Percentiles rank a stretch among this genome's conserved stretches.
phyloP scores from a whole-genome alignment of 2,329 filamentous ascomycete genomes.

The Venturia carpophila region DNA sequence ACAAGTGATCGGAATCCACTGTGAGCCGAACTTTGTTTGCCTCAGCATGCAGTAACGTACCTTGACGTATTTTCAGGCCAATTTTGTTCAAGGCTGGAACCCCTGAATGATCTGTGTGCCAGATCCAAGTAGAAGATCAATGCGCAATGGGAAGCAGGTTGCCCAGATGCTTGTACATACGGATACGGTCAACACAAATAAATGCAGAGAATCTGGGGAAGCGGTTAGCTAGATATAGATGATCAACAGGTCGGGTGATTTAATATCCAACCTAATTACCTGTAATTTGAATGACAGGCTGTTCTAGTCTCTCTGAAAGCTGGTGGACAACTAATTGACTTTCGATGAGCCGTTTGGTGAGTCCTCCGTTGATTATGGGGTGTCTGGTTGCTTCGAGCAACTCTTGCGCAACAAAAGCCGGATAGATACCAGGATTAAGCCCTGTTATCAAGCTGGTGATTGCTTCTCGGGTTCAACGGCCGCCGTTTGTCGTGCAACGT shows the following conservation, averaged over 20 bases:
- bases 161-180: constrained; percentile 10
- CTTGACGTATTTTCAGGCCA: constrained; percentile 2
- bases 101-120: constrained; percentile 3
- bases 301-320: background rate
- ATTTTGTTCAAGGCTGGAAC: constrained; percentile 6
- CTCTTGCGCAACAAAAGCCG: background rate
- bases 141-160: constrained; percentile 1
- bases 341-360: background rate
- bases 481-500: constrained; percentile 11
- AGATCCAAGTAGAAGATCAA: constrained; percentile 8
- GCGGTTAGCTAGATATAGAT: constrained; percentile 11
- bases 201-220: constrained; percentile 2
- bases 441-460: background rate
- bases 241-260: background rate
- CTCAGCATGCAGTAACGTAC: constrained; percentile 6
- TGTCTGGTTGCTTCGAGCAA: background rate
- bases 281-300: background rate
- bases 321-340: background rate
- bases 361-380: background rate
- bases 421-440: constrained; percentile 4
- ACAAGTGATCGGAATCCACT: background rate
- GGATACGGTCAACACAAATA: background rate
- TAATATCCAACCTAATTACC: background rate
- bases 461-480: constrained; percentile 8
- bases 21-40: constrained; percentile 6